Conservation (phyloP, 805 yeast species). For the Lipomyces mesembrius region DNA sequence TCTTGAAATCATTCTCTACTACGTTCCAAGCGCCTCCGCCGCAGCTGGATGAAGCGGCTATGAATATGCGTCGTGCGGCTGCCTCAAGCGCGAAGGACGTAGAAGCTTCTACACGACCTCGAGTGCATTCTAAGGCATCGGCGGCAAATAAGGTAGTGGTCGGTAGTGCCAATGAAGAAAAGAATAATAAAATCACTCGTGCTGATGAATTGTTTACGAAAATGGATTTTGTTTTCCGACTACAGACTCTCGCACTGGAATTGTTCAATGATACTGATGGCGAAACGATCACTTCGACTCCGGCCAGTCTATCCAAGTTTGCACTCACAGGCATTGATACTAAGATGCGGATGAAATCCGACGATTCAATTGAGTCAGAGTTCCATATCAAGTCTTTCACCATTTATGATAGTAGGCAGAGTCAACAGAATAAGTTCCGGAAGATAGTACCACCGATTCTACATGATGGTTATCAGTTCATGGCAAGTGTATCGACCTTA, state of each 20-base stretch:
- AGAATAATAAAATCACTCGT: not conserved
- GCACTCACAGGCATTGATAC: conserved; percentile 64
- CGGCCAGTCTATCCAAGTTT: conserved; percentile 55
- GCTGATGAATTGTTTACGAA: conserved; percentile 33
- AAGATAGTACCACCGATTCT: conserved; percentile 76
- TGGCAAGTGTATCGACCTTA: conserved; percentile 56
- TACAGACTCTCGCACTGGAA: conserved; percentile 35
- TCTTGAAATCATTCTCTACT: conserved; percentile 35
- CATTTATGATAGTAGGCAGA: conserved; percentile 71
- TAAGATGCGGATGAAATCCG: conserved; percentile 55
- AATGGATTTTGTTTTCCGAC: conserved; percentile 37
- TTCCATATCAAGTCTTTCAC: conserved; percentile 72
- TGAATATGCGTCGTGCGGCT: conserved; percentile 13
- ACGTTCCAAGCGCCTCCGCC: conserved; percentile 34
- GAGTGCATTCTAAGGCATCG: conserved; percentile 21
- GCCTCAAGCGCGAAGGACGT: conserved; percentile 1
- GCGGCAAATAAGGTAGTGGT: not conserved
- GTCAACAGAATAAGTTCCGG: conserved; percentile 69
- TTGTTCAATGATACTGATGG: conserved; percentile 42
- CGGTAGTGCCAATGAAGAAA: conserved; percentile 11
- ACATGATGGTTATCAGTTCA: conserved; percentile 71
- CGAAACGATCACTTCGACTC: conserved; percentile 20
- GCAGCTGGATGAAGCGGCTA: conserved; percentile 27
- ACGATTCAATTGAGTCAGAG: conserved; percentile 62
- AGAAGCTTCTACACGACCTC: conserved; percentile 7